Evolutionary conservation across 768 basidiomycete genomes (phyloP).

Genomic region (Suillus ampliporus): DNA sequence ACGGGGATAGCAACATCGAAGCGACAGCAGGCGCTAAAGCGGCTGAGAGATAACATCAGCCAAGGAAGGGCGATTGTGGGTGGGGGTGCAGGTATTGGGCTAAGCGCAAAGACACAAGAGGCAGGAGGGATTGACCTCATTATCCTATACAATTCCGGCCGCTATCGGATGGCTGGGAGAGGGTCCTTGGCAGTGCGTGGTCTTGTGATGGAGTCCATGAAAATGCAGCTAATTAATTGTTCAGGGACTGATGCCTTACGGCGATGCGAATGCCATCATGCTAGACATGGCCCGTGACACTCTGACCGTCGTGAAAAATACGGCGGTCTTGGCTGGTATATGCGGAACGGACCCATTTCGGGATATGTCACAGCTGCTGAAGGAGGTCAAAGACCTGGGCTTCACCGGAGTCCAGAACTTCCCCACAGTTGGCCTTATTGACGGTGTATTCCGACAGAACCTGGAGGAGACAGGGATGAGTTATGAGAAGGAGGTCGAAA

Average conservation of each 20-base stretch:
- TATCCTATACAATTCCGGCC: conserved; percentile 38
- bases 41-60: conserved; percentile 19
- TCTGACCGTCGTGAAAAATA: conserved; percentile 34
- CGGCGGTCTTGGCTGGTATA: conserved; percentile 33
- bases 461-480: conserved; percentile 37
- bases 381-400: conserved; percentile 30
- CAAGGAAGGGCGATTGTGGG: conserved; percentile 29
- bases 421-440: conserved; percentile 34
- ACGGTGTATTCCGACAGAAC: conserved; percentile 34
- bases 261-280: conserved; percentile 35
- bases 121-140: conserved; percentile 31
- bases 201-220: neutral
- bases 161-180: conserved; percentile 37
- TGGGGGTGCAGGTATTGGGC: conserved; percentile 32
- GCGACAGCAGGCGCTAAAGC: conserved; percentile 24
- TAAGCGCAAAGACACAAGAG: conserved; percentile 35
- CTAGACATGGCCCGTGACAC: conserved; percentile 35
- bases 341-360: conserved; percentile 37
- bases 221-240: neutral
- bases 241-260: conserved; percentile 35
- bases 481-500: conserved; percentile 37
- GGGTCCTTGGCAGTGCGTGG: conserved; percentile 33
- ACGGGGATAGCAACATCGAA: conserved; percentile 17
- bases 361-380: conserved; percentile 28
- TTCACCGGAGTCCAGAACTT: conserved; percentile 36